Base-by-base conservation (phyloP, 2,329 filamentous ascomycete species). In the Cytospora chrysosperma region DNA sequence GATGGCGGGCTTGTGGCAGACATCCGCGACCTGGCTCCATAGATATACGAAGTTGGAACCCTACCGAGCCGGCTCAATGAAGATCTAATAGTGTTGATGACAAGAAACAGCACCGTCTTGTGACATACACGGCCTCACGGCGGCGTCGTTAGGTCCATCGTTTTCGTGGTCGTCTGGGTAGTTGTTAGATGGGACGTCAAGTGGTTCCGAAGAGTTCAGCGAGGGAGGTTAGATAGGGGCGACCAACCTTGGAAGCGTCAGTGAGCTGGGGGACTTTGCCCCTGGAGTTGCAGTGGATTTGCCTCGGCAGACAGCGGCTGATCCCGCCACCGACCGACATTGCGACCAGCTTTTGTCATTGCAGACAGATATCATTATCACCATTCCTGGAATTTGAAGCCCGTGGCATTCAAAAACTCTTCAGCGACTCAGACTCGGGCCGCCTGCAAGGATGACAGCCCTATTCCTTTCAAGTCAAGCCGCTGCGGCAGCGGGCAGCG, bases 401-500 rank as follows among this genome's bases (percentile, higher is more conserved):
- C 7, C 15, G 3, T 19, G 15, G 15, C 12, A 40, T n/a, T 13
- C 9, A 2, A 12, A 47, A 10, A 47, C 13, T 19, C n/a, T 9
- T 24, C 43, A 10, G 43, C n/a, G 40, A 40, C 37, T 40, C 37
- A 19, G 59, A 61, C n/a, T 37, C 37, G 27, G 59, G 21, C 19
- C 10, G n/a, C 28, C 28, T 55, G 37, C 58, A 60, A 49, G 59
- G 59, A 60, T 60, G 21, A 37, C 21, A 61, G 26, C 40, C 52
- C 10, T 27, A 34, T 56, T 30, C 17, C 6, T n/a, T 53, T 43
- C 30, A 21, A 55, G 28, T 34, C 51, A 49, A 40, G 59, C 51
- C 37, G 51, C 51, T 47, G 21, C n/a, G 32, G 26, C 37, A 24
- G 34, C n/a, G 32, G n/a, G n/a, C n/a, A n/a, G n/a, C n/a, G n/a